Evolutionary conservation across 1,139 yeast species (phyloP).

Genomic region (Debaryomycetaceae sp.): DNA sequence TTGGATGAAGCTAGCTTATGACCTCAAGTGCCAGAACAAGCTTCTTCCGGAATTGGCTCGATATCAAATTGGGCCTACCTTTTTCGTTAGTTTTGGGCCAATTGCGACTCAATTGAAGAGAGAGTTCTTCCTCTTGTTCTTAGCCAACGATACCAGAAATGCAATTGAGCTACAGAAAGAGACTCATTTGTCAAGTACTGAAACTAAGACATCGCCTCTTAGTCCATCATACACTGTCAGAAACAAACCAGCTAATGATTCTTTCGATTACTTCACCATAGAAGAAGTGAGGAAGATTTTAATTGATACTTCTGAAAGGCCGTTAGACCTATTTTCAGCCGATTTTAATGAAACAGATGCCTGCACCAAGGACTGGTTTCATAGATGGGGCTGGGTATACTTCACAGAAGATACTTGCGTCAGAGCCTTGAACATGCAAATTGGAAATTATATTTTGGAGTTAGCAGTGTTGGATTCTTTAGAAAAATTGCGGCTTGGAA

Average conservation of each 20-base stretch:
- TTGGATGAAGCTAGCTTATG: constrained; percentile 15
- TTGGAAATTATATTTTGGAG: constrained; percentile 11
- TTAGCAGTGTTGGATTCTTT: constrained; percentile 10
- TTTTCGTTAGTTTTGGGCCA: constrained; percentile 13
- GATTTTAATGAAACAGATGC: too few species aligned
- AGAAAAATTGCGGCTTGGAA: constrained; percentile 2
- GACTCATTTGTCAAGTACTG: too few species aligned
- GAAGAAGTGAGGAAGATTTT: constrained; percentile 11
- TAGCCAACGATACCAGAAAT: constrained; percentile 5
- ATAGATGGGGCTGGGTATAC: constrained; percentile 14
- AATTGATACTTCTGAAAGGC: too few species aligned
- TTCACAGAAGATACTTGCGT: constrained; percentile 11
- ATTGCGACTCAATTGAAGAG: constrained; percentile 13
- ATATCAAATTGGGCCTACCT: constrained; percentile 12
- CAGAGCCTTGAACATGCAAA: constrained; percentile 10
- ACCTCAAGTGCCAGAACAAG: constrained; percentile 9
- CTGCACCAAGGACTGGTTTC: constrained; percentile 12
- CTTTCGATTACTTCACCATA: constrained; percentile 9
- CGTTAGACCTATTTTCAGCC: too few species aligned
- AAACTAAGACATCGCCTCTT: too few species aligned
- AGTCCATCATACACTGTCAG: constrained; percentile 1
- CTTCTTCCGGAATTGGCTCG: constrained; percentile 15
- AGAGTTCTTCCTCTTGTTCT: constrained; percentile 10
- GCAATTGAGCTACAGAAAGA: constrained; percentile 1
- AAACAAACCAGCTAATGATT: constrained; percentile 3